phyloP scores from a whole-genome alignment of 495 filamentous ascomycete species.

The Rostrohypoxylon terebratum region DNA sequence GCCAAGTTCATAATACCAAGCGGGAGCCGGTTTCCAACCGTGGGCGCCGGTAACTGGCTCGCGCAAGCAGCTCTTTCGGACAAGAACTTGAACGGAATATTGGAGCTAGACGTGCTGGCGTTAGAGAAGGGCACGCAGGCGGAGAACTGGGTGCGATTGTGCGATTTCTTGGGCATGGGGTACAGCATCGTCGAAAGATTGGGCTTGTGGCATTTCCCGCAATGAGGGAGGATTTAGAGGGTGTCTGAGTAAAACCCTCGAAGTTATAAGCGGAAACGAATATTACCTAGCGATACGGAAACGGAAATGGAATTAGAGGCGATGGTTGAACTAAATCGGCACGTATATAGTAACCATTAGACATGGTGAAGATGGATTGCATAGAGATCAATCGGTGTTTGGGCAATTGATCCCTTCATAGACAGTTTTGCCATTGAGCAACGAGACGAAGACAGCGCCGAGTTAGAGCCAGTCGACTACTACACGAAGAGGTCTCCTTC shows the following conservation, averaged over 20 bases:
- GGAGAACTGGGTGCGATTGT: slow-evolving; percentile 49
- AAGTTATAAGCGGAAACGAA: background rate
- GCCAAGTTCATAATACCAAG: slow-evolving; percentile 45
- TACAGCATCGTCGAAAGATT: slow-evolving; percentile 50
- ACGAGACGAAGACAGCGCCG: background rate
- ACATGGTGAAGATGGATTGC: background rate
- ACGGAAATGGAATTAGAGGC: background rate
- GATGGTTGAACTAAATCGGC: background rate
- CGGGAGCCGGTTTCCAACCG: background rate
- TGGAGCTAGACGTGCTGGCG: slow-evolving; percentile 45
- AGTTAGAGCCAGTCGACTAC: background rate
- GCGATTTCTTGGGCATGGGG: slow-evolving; percentile 49
- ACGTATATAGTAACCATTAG: background rate
- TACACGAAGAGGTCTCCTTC: background rate
- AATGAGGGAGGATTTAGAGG: slow-evolving; percentile 5
- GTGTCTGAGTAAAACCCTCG: background rate
- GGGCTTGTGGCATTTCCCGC: slow-evolving; percentile 47
- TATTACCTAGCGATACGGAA: background rate
- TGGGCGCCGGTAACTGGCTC: background rate
- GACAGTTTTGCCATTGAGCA: background rate
- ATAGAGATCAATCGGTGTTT: background rate
- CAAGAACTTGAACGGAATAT: slow-evolving; percentile 12
- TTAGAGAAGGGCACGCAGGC: slow-evolving; percentile 39
- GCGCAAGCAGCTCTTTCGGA: slow-evolving; percentile 21
- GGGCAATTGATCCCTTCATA: background rate